These are phyloP conservation scores for Leucocoprinus gongylophorus DNA, from an alignment of 1,284 basidiomycete species.

Conservation along the genomic window DNA sequence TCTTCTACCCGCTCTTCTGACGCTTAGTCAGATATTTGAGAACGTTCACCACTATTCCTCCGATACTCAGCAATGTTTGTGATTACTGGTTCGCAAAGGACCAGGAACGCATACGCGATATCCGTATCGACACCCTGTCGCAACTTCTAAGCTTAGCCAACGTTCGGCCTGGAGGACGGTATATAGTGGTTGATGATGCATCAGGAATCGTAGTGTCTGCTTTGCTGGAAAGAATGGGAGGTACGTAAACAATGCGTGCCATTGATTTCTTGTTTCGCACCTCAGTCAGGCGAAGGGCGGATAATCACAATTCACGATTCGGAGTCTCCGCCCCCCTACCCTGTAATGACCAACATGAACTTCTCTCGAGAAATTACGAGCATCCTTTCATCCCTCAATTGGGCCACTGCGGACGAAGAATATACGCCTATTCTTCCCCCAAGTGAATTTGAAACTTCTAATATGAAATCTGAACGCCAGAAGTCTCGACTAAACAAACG, in stretches of 20 bases:
- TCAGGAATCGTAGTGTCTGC: conserved; percentile 86
- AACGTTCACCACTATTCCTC: conserved; percentile 83
- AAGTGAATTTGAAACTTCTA: conserved; percentile 46
- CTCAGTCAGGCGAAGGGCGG: conserved; percentile 59
- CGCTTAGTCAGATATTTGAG: conserved; percentile 67
- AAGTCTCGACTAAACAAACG: conserved; percentile 64
- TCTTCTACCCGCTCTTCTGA: conserved; percentile 4
- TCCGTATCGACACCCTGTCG: conserved; percentile 84
- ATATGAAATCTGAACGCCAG: conserved; percentile 64
- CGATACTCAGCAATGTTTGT: conserved; percentile 83
- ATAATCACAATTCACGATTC: conserved; percentile 84
- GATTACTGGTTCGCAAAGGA: conserved; percentile 86
- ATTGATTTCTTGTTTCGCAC: conserved; percentile 10
- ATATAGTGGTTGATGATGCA: conserved; percentile 89
- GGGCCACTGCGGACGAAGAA: conserved; percentile 82
- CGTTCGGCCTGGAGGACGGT: conserved; percentile 79
- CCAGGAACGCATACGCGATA: conserved; percentile 72
- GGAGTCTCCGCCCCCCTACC: conserved; percentile 91
- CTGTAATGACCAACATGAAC: conserved; percentile 82
- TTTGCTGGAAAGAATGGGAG: conserved; percentile 81
- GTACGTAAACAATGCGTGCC: conserved; percentile 33
- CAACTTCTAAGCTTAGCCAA: conserved; percentile 85
- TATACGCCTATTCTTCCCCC: conserved; percentile 61
- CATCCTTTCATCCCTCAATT: conserved; percentile 73
- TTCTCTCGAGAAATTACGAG: conserved; percentile 56